Evolutionary conservation across 306 rosid genomes (phyloP).

Genomic region (Malus fusca): DNA sequence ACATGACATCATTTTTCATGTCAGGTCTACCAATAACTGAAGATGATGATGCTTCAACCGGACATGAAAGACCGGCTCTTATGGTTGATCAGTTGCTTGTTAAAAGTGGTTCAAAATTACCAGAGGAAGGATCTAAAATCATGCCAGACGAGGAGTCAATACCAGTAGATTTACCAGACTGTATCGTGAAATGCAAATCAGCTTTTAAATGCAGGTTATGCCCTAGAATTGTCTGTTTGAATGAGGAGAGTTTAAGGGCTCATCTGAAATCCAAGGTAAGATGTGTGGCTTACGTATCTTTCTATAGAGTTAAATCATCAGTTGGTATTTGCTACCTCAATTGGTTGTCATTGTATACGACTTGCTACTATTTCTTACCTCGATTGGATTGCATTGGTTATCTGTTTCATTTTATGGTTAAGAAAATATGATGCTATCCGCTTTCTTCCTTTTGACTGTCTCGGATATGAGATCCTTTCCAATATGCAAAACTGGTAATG

Average conservation of each 20-base stretch:
- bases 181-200: constrained; percentile 59
- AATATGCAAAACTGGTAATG: neutral
- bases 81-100: constrained; percentile 19
- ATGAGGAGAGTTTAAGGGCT: constrained; percentile 64
- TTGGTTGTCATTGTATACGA: neutral
- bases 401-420: neutral
- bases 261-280: constrained; percentile 87
- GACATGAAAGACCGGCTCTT: constrained; percentile 23
- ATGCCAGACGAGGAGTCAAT: constrained; percentile 20
- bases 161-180: constrained; percentile 28
- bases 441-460: neutral
- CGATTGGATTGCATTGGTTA: neutral
- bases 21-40: constrained; percentile 41
- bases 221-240: constrained; percentile 77
- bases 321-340: neutral
- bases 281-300: constrained; percentile 1
- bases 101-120: constrained; percentile 22
- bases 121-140: constrained; percentile 20
- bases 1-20: constrained; percentile 9
- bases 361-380: neutral
- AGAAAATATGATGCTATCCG: neutral
- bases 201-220: constrained; percentile 86
- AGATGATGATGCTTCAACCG: constrained; percentile 41
- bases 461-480: neutral
- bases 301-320: neutral